phyloP scores from a whole-genome alignment of 331 rosid genomes.

The Malus hybrid region DNA sequence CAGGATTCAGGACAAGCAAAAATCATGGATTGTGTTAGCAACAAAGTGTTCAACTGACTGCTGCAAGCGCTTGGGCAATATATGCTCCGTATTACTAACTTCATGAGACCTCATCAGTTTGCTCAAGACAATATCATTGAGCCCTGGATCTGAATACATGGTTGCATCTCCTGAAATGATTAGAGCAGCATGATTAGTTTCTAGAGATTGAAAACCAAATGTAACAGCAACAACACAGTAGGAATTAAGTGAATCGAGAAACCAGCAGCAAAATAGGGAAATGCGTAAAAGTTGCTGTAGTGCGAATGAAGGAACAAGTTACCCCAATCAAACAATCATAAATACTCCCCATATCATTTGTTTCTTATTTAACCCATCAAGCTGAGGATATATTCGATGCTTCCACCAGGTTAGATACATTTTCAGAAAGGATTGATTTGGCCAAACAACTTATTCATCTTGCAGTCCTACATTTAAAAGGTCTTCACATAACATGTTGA shows the following conservation, averaged over 20 bases:
- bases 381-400: not conserved
- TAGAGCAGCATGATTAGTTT: conserved; percentile 2
- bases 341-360: not conserved
- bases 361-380: not conserved
- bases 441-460: not conserved
- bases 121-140: not conserved
- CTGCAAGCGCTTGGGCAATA: not conserved
- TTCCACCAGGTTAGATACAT: not conserved
- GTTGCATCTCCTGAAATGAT: conserved; percentile 52
- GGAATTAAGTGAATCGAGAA: not conserved
- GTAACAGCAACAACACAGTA: not conserved
- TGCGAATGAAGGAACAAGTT: not conserved
- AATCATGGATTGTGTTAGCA: not conserved
- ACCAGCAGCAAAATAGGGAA: not conserved
- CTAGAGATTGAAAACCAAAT: not conserved
- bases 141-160: conserved; percentile 35
- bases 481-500: not conserved
- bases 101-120: not conserved
- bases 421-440: not conserved
- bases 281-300: not conserved
- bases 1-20: not conserved
- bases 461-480: not conserved
- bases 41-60: not conserved
- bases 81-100: not conserved
- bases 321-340: not conserved